Evolutionary conservation across 768 basidiomycete genomes (phyloP).

Genomic region (Phanerodontia chrysosporium): DNA sequence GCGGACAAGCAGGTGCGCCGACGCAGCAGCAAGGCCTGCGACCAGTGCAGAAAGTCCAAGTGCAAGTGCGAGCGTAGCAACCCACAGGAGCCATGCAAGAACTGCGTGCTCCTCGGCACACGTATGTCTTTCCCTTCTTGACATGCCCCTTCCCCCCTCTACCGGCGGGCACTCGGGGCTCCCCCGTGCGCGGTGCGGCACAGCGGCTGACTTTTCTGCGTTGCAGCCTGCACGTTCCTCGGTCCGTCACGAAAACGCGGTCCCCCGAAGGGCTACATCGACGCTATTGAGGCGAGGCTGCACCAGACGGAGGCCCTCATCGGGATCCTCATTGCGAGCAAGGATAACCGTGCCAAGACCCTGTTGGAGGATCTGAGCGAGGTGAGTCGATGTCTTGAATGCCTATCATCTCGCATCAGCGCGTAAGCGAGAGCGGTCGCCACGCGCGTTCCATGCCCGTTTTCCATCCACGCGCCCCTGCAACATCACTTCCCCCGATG

Average conservation of each 20-base stretch:
- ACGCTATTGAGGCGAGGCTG: conserved; percentile 86
- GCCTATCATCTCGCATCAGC: background rate
- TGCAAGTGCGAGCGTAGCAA: conserved; percentile 76
- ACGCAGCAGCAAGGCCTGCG: conserved; percentile 83
- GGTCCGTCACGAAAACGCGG: conserved; percentile 81
- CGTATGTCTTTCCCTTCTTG: conserved; percentile 38
- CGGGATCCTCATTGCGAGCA: conserved; percentile 66
- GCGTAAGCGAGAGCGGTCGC: background rate
- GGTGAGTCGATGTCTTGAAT: conserved; percentile 20
- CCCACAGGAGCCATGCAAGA: conserved; percentile 66
- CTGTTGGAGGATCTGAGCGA: conserved; percentile 35
- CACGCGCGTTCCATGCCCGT: background rate
- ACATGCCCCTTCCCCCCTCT: background rate
- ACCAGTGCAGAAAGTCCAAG: conserved; percentile 75
- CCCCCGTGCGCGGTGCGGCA: conserved; percentile 2
- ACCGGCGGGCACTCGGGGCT: background rate
- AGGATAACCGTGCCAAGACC: conserved; percentile 31
- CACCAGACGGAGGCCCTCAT: conserved; percentile 90
- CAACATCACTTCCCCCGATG: background rate
- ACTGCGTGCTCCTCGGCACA: conserved; percentile 68
- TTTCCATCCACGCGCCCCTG: background rate
- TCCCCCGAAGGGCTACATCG: conserved; percentile 92
- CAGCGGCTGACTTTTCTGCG: background rate
- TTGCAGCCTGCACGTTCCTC: conserved; percentile 69
- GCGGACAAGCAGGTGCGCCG: conserved; percentile 58